A percentile compares a stretch with the other conserved stretches of the same genome.
Evolutionary conservation across 768 basidiomycete species (phyloP).

Genomic region (Suillus fuscotomentosus): DNA sequence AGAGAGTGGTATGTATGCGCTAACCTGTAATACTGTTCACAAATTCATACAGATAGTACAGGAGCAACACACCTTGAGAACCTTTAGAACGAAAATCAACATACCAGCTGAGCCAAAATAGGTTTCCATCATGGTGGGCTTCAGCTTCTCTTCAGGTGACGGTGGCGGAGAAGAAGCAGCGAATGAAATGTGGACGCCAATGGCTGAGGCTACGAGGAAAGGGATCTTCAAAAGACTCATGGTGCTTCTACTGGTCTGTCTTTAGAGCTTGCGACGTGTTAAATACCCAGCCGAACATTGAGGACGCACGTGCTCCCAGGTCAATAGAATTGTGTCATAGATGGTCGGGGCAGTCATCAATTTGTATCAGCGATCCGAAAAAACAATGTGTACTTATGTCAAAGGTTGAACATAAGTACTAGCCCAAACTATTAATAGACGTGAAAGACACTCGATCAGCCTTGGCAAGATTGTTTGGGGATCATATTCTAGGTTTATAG

Average conservation of each 20-base stretch:
- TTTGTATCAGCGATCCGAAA: neutral
- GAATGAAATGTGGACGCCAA: conserved; percentile 26
- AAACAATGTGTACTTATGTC: neutral
- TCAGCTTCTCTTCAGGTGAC: conserved; percentile 12
- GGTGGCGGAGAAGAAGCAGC: conserved; percentile 22
- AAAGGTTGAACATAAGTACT: neutral
- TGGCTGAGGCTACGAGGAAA: conserved; percentile 23
- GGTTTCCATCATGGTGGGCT: neutral
- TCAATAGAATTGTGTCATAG: neutral
- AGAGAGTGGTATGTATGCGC: neutral
- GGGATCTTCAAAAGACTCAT: conserved; percentile 21
- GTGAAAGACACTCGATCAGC: neutral
- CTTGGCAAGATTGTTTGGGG: neutral
- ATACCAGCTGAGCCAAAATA: no score
- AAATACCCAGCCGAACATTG: neutral
- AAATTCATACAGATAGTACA: neutral
- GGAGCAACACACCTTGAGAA: no score
- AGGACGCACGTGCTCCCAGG: neutral
- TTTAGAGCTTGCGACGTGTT: neutral
- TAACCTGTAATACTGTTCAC: neutral
- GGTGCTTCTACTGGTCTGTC: neutral
- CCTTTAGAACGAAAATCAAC: neutral
- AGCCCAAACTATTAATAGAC: neutral
- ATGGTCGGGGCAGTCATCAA: neutral
- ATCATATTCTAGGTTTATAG: no score